These are phyloP conservation scores for Pholiota molesta DNA, from an alignment of 768 basidiomycete genomes.

Conservation along the genomic window DNA sequence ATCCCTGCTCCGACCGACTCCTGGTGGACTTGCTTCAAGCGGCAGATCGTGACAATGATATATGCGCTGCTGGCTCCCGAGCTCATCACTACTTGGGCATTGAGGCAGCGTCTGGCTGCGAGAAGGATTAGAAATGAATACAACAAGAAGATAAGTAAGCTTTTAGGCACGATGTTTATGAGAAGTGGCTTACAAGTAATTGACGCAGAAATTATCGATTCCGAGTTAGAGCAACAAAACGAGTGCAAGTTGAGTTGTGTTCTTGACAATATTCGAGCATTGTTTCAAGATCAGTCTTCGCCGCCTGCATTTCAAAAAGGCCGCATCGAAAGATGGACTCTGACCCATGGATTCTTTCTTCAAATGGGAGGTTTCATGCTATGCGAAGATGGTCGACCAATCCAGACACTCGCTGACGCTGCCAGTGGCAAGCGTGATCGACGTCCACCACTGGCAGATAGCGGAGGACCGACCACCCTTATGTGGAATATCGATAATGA, in stretches of 20 bases:
- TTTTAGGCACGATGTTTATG: too few species aligned
- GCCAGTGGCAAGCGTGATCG: neutral
- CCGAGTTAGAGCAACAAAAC: too few species aligned
- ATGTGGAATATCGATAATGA: constrained; percentile 11
- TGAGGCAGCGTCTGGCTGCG: constrained; percentile 21
- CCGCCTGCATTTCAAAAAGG: too few species aligned
- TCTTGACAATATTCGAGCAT: too few species aligned
- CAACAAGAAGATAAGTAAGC: neutral
- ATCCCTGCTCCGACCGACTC: constrained; percentile 8
- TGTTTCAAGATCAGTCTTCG: too few species aligned
- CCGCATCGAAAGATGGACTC: constrained; percentile 10
- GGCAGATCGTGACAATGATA: constrained; percentile 10
- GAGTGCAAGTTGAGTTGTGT: too few species aligned
- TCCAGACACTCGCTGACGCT: neutral
- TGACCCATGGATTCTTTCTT: constrained; percentile 20
- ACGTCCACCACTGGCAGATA: neutral
- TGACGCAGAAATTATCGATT: too few species aligned
- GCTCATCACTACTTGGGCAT: constrained; percentile 22
- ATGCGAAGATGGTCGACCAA: constrained; percentile 21
- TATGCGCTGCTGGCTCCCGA: constrained; percentile 8
- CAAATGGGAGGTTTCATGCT: constrained; percentile 24
- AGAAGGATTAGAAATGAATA: constrained; percentile 14
- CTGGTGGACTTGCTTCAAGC: neutral
- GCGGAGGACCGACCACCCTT: neutral
- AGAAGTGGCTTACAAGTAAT: too few species aligned